Evolutionary conservation across 768 basidiomycete genomes (phyloP).

Genomic region (Podaxis sp.): DNA sequence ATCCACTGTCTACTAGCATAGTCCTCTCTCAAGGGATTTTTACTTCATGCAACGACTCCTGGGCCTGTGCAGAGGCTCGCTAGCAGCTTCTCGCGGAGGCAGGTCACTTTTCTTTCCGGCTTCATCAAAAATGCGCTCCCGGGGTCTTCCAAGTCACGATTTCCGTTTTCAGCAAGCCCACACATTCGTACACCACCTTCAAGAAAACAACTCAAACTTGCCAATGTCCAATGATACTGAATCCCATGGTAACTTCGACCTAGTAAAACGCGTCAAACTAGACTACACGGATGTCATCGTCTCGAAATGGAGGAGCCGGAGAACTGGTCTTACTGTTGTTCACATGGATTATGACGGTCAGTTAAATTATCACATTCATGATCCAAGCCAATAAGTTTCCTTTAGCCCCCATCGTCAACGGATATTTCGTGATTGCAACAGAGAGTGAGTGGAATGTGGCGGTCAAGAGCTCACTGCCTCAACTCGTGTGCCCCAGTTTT

Average conservation of each 20-base stretch:
- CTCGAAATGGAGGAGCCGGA: conserved; percentile 85
- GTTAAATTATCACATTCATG: conserved; percentile 15
- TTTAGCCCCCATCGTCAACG: conserved; percentile 82
- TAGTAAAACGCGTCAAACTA: conserved; percentile 69
- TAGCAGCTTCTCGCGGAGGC: conserved; percentile 15
- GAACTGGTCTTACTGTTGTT: conserved; percentile 85
- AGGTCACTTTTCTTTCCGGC: conserved; percentile 15
- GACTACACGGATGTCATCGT: conserved; percentile 77
- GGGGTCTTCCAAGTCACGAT: conserved; percentile 16
- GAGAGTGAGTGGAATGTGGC: conserved; percentile 54
- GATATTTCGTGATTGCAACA: conserved; percentile 85
- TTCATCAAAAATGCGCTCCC: conserved; percentile 8
- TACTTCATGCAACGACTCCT: conserved; percentile 33
- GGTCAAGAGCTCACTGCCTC: neutral
- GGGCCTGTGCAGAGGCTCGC: conserved; percentile 19
- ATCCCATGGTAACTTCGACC: conserved; percentile 76
- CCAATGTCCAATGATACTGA: conserved; percentile 29
- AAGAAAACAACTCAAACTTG: conserved; percentile 5
- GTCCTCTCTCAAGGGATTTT: neutral
- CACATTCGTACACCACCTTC: conserved; percentile 14
- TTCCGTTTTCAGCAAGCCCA: conserved; percentile 27
- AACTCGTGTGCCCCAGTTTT: conserved; percentile 54
- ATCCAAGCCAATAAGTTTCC: conserved; percentile 15
- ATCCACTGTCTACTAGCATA: too few species aligned
- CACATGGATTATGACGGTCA: conserved; percentile 88